phyloP scores from a whole-genome alignment of 176 grass and related monocot species.

The Areca catechu region DNA sequence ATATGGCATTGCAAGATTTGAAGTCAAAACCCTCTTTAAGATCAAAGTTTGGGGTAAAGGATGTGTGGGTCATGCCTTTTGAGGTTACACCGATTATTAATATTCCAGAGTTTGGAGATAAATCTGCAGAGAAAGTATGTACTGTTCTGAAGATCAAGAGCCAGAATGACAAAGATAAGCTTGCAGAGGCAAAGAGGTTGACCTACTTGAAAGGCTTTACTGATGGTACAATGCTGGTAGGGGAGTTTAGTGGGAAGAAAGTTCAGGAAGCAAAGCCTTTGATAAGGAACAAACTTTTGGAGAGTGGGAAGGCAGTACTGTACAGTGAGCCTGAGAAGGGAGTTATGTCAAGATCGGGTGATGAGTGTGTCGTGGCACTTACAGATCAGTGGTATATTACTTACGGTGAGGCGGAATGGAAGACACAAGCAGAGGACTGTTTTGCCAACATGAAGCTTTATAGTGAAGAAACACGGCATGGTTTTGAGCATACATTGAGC shows the following conservation, averaged over 20 bases:
- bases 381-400: constrained; percentile 80
- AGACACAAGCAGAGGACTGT: constrained; percentile 45
- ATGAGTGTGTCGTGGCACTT: constrained; percentile 72
- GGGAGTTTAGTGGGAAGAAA: constrained; percentile 48
- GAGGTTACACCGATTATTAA: constrained; percentile 53
- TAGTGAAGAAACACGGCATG: constrained; percentile 41
- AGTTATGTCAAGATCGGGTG: constrained; percentile 79
- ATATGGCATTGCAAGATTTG: constrained; percentile 60
- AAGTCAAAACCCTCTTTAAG: constrained; percentile 47
- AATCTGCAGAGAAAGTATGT: constrained; percentile 60
- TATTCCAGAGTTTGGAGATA: constrained; percentile 71
- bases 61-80: constrained; percentile 62
- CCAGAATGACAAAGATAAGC: constrained; percentile 72
- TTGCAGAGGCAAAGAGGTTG: constrained; percentile 61
- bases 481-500: constrained; percentile 60
- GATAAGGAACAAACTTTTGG: constrained; percentile 55
- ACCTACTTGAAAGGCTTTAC: constrained; percentile 74
- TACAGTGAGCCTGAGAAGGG: constrained; percentile 70
- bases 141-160: constrained; percentile 54
- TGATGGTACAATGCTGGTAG: constrained; percentile 67
- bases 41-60: constrained; percentile 53
- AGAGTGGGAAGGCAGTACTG: constrained; percentile 37
- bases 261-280: constrained; percentile 69
- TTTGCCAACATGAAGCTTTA: constrained; percentile 58
- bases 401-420: constrained; percentile 80